These are phyloP conservation scores for Pelargonium myrrhifolium DNA, from an alignment of 441 rosid genomes.

Conservation along the genomic window DNA sequence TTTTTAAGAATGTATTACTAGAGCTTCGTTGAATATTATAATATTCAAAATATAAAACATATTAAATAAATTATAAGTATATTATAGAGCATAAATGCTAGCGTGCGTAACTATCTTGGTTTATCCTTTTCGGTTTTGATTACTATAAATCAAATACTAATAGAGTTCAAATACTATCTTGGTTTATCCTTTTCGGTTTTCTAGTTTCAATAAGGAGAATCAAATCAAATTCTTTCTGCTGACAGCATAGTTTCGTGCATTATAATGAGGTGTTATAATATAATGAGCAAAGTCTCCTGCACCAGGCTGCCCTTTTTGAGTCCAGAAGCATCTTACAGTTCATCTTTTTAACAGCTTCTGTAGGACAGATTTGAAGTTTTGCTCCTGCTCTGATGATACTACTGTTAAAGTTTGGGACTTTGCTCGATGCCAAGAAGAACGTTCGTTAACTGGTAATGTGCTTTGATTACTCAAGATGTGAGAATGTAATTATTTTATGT, in stretches of 20 bases:
- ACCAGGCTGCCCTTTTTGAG: background rate
- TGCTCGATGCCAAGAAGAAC: conserved; percentile 86
- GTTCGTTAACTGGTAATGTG: conserved; percentile 86
- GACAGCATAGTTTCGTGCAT: too few relatives aligned
- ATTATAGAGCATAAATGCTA: too few relatives aligned
- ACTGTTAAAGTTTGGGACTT: conserved; percentile 98
- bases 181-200: background rate
- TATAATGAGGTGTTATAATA: too few relatives aligned
- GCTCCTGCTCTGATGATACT: conserved; percentile 96
- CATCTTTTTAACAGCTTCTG: conserved; percentile 62
- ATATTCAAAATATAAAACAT: too few relatives aligned
- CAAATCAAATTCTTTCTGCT: too few relatives aligned
- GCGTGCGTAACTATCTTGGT: too few relatives aligned
- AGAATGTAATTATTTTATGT: conserved; percentile 9
- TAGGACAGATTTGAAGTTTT: conserved; percentile 94
- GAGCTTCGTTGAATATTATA: too few relatives aligned
- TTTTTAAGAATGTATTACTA: too few relatives aligned
- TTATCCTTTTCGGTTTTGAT: too few relatives aligned
- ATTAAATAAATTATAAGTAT: too few relatives aligned
- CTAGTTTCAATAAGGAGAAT: background rate
- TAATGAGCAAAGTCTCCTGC: background rate
- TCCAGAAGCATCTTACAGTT: conserved; percentile 15
- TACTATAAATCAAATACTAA: too few relatives aligned
- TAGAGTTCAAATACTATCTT: too few relatives aligned
- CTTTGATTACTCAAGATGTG: conserved; percentile 20